These are phyloP conservation scores for Colletotrichum sp. DNA, from an alignment of 2,329 filamentous ascomycete genomes.

Conservation along the genomic window DNA sequence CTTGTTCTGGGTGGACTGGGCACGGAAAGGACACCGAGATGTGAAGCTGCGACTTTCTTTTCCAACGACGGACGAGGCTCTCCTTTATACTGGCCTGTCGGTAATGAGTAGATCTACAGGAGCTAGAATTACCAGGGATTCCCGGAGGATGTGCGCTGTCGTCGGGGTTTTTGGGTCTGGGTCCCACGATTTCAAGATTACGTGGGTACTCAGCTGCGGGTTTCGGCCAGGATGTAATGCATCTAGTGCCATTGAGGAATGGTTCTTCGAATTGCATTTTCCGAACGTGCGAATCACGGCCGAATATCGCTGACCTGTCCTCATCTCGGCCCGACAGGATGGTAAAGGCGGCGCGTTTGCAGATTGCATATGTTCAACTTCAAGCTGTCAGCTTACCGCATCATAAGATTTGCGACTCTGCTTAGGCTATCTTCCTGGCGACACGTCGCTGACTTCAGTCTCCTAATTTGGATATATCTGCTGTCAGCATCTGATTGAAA, in stretches of 20 bases:
- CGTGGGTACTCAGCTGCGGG: neutral
- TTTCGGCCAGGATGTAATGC: neutral
- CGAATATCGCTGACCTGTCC: neutral
- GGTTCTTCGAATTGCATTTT: neutral
- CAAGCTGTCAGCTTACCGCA: neutral
- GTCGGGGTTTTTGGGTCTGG: neutral
- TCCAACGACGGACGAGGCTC: neutral
- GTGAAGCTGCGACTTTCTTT: neutral
- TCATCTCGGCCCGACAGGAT: neutral
- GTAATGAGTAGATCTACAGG: neutral
- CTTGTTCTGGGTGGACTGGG: neutral
- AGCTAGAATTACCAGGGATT: neutral
- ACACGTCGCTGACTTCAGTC: no score
- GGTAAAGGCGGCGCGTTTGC: neutral
- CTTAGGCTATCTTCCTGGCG: neutral
- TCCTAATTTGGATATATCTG: neutral
- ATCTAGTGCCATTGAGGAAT: neutral
- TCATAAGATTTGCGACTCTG: neutral
- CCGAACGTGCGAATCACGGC: neutral
- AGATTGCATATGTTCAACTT: neutral
- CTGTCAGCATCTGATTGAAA: neutral
- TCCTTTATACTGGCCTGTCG: neutral
- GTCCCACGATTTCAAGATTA: neutral
- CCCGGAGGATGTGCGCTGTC: neutral
- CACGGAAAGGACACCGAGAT: neutral